Evolutionary conservation across 805 yeast genomes (phyloP).

Genomic region (Nematodospora valgi): DNA sequence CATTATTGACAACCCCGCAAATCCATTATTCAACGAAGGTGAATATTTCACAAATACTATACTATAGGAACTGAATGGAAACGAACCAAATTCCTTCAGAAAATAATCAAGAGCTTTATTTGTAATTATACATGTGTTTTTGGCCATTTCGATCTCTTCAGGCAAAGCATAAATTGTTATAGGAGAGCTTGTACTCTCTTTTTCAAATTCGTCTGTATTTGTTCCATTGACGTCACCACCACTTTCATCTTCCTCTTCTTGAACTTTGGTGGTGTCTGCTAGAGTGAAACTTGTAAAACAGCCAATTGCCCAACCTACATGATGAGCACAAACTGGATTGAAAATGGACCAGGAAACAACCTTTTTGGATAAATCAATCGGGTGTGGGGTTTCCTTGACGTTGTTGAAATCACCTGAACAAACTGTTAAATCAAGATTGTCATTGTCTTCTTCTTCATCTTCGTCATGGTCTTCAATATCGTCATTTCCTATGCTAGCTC

Average conservation of each 20-base stretch:
- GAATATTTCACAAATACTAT: slow-evolving; percentile 67
- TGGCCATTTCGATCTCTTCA: slow-evolving; percentile 50
- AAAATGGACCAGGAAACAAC: slow-evolving; percentile 67
- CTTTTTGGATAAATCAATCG: slow-evolving; percentile 71
- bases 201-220: slow-evolving; percentile 18
- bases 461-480: slow-evolving; percentile 39
- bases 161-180: slow-evolving; percentile 64
- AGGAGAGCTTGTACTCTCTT: slow-evolving; percentile 26
- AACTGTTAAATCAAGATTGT: slow-evolving; percentile 52
- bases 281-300: slow-evolving; percentile 69
- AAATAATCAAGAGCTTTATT: slow-evolving; percentile 79
- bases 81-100: slow-evolving; percentile 87
- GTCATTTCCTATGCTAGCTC: slow-evolving; percentile 24
- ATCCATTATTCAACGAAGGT: slow-evolving; percentile 48
- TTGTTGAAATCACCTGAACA: slow-evolving; percentile 70
- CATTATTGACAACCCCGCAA: slow-evolving; percentile 69
- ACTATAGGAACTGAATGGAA: slow-evolving; percentile 81
- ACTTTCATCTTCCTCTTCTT: slow-evolving; percentile 29
- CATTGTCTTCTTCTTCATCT: slow-evolving; percentile 44
- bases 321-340: slow-evolving; percentile 90
- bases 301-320: slow-evolving; percentile 92
- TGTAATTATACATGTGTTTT: slow-evolving; percentile 73
- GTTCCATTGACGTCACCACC: slow-evolving; percentile 13
- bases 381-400: slow-evolving; percentile 69
- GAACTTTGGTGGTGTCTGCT: slow-evolving; percentile 27